Evolutionary conservation across 192 early-diverging fungal species (phyloP).

Genomic region (Piromyces finnis): DNA sequence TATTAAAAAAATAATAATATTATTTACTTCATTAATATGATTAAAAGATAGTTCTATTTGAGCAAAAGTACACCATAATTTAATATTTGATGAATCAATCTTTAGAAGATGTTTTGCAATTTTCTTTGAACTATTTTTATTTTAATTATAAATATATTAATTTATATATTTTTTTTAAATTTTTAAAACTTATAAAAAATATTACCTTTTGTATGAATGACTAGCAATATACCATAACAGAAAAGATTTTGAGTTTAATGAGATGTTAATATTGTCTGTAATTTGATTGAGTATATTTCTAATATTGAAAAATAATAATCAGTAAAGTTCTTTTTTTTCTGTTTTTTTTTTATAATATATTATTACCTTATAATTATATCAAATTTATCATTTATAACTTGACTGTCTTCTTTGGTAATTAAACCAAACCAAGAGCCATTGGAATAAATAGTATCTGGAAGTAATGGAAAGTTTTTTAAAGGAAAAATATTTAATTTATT

Average conservation of each 20-base stretch:
- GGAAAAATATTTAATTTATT: not conserved
- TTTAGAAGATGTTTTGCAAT: not conserved
- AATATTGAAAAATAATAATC: not conserved
- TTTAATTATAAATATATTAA: not conserved
- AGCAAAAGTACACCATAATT: not conserved
- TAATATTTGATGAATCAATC: not conserved
- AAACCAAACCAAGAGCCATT: not conserved
- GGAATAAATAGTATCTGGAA: not conserved
- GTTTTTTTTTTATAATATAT: too few relatives aligned
- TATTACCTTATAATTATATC: not conserved
- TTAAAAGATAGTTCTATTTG: not conserved
- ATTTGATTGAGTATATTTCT: not conserved
- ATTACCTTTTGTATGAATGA: not conserved
- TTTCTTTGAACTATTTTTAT: not conserved
- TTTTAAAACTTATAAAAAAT: too few relatives aligned
- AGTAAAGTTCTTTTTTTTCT: too few relatives aligned
- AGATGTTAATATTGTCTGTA: not conserved
- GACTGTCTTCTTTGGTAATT: not conserved
- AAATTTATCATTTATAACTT: not conserved
- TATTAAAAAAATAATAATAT: too few relatives aligned
- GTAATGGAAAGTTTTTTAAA: not conserved
- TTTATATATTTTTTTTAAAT: too few relatives aligned
- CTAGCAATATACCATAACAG: not conserved
- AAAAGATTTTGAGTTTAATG: not conserved
- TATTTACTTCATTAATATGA: not conserved